Percentiles rank a stretch among this genome's conserved stretches.
phyloP scores from a whole-genome alignment of 331 rosid species.

The Erythrophleum ivorense region DNA sequence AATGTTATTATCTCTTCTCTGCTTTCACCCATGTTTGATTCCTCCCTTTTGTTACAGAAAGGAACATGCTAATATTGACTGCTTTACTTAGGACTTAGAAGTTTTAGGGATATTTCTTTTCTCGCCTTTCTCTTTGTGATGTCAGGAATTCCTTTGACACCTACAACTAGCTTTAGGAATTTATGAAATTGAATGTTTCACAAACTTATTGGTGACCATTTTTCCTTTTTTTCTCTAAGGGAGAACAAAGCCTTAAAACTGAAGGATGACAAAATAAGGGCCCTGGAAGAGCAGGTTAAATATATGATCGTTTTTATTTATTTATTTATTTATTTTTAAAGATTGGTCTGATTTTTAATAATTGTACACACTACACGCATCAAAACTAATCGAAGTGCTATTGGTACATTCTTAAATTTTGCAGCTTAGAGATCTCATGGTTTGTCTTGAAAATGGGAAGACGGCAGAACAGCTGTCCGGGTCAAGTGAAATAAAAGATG shows the following conservation, averaged over 20 bases:
- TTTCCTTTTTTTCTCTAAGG: constrained; percentile 45
- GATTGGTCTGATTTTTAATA: neutral
- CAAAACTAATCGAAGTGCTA: constrained; percentile 30
- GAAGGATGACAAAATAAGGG: constrained; percentile 54
- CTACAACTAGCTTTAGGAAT: neutral
- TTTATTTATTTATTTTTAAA: neutral
- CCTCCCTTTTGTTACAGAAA: constrained; percentile 14
- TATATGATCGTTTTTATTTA: neutral
- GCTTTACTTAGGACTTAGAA: constrained; percentile 20
- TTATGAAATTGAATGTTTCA: neutral
- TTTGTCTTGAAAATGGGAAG: constrained; percentile 63
- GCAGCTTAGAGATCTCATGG: constrained; percentile 84
- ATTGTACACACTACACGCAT: constrained; percentile 2
- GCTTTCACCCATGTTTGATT: neutral
- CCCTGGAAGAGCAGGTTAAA: constrained; percentile 76
- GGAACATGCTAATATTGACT: constrained; percentile 15
- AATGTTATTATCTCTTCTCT: neutral
- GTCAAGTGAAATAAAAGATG: constrained; percentile 48
- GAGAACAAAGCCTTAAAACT: constrained; percentile 49
- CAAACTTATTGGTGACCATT: constrained; percentile 20
- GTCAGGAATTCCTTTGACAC: neutral
- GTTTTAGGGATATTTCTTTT: constrained; percentile 26
- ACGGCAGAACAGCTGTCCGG: constrained; percentile 44
- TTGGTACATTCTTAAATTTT: constrained; percentile 25
- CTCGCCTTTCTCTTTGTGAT: constrained; percentile 10